These are phyloP conservation scores for Phytophthora pistaciae DNA, from an alignment of 352 stramenopile species.

Conservation along the genomic window DNA sequence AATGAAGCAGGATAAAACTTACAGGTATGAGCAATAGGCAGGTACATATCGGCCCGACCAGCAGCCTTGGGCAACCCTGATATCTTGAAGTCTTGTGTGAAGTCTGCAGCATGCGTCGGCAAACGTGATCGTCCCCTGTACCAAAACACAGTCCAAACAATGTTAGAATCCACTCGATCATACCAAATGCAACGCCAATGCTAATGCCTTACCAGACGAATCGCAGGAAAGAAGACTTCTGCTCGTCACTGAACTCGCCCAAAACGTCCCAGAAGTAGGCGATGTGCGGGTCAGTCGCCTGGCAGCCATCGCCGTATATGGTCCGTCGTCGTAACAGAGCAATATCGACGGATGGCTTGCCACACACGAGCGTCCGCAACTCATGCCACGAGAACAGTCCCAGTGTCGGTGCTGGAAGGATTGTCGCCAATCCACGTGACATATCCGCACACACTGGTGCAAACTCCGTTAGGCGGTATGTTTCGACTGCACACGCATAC, in stretches of 20 bases:
- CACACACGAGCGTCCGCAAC: constrained; percentile 90
- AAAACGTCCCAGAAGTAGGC: constrained; percentile 93
- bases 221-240: constrained; percentile 91
- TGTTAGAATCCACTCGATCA: constrained; percentile 8
- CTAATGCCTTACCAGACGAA: constrained; percentile 78
- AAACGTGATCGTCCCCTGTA: constrained; percentile 85
- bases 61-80: constrained; percentile 82
- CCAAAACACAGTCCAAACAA: constrained; percentile 3
- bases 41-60: constrained; percentile 80
- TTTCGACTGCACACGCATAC: constrained; percentile 83
- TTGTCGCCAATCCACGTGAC: constrained; percentile 84
- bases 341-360: constrained; percentile 90
- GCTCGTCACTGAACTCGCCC: constrained; percentile 85
- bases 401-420: constrained; percentile 83
- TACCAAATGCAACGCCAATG: neutral
- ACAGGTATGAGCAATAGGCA: constrained; percentile 90
- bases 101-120: constrained; percentile 89
- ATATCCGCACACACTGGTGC: constrained; percentile 78
- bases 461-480: constrained; percentile 87
- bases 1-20: constrained; percentile 20
- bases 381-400: constrained; percentile 91
- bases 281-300: constrained; percentile 88
- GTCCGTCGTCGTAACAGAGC: constrained; percentile 85
- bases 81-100: constrained; percentile 93
- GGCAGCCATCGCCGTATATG: constrained; percentile 92